phyloP scores from a whole-genome alignment of 202 grass and related monocot genomes.

The Cymbopogon flexuosus region DNA sequence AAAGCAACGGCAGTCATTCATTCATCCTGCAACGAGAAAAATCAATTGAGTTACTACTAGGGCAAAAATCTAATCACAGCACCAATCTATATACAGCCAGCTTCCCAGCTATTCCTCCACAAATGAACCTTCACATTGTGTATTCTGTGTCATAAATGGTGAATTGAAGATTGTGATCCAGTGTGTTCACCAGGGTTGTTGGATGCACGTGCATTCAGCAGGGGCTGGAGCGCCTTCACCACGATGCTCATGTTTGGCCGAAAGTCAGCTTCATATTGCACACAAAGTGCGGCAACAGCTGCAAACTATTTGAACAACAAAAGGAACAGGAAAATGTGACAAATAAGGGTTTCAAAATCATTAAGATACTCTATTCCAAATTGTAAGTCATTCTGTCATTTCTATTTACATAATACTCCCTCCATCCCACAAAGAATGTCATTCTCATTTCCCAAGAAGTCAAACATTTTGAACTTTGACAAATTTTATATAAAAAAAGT shows the following conservation, averaged over 20 bases:
- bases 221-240: conserved; percentile 57
- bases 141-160: background rate
- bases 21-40: conserved; percentile 19
- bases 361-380: background rate
- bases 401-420: background rate
- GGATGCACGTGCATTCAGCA: conserved; percentile 47
- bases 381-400: background rate
- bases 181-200: conserved; percentile 39
- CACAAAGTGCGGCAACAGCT: conserved; percentile 54
- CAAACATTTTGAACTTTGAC: too few relatives aligned
- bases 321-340: background rate
- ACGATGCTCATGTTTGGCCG: conserved; percentile 68
- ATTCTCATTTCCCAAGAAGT: background rate
- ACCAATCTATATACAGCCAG: background rate
- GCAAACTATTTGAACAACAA: conserved; percentile 38
- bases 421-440: too few relatives aligned
- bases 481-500: too few relatives aligned
- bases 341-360: background rate
- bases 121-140: background rate
- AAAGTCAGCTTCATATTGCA: conserved; percentile 67
- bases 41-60: background rate
- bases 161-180: conserved; percentile 19
- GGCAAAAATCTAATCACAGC: background rate
- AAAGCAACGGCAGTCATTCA: background rate
- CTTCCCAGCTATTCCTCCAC: background rate